phyloP scores from a whole-genome alignment of 345 rosid species.

The Noccaea caerulescens region DNA sequence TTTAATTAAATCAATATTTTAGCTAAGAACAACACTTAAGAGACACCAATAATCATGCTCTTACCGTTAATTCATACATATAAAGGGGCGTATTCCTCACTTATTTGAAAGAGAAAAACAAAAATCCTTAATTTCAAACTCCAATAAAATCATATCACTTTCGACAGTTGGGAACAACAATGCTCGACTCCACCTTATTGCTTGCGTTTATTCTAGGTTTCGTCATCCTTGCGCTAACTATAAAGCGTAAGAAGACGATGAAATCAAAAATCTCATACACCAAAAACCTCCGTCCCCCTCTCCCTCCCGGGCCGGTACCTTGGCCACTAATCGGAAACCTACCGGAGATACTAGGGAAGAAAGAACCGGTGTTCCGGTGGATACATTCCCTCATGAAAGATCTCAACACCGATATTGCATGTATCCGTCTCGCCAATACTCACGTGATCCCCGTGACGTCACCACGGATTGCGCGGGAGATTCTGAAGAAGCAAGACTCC shows the following conservation, averaged over 20 bases:
- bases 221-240: constrained; percentile 4
- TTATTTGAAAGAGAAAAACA: not conserved
- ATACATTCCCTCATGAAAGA: constrained; percentile 49
- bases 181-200: constrained; percentile 17
- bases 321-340: constrained; percentile 56
- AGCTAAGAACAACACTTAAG: too few relatives aligned
- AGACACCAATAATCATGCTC: too few relatives aligned
- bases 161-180: not conserved
- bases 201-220: constrained; percentile 18
- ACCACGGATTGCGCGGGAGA: constrained; percentile 47
- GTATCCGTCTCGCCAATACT: constrained; percentile 47
- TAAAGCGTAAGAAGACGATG: constrained; percentile 20
- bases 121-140: not conserved
- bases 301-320: constrained; percentile 51
- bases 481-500: constrained; percentile 50
- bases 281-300: constrained; percentile 36
- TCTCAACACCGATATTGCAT: constrained; percentile 48
- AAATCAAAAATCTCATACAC: not conserved
- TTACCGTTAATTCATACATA: not conserved
- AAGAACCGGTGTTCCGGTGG: constrained; percentile 50
- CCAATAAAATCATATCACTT: not conserved
- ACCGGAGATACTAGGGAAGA: constrained; percentile 33
- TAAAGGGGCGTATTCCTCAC: not conserved
- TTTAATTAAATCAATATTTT: too few relatives aligned
- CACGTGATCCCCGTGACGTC: constrained; percentile 50